These are phyloP conservation scores for Aureobasidium lini DNA, from an alignment of 2,329 filamentous ascomycete genomes.

Conservation along the genomic window DNA sequence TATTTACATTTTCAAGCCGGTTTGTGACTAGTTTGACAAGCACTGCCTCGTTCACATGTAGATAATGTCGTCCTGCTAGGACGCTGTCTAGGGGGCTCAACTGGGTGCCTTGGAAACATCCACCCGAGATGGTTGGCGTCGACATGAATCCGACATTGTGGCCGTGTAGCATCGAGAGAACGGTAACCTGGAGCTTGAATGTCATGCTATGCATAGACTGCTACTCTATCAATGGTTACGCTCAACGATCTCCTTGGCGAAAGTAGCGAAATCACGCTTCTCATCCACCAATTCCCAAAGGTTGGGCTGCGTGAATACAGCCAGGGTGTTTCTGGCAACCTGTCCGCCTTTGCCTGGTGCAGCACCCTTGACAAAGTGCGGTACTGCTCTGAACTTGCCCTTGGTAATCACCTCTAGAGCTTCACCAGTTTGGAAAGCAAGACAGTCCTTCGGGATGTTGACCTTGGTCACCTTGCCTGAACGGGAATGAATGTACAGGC, in stretches of 20 bases:
- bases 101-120: too few relatives aligned
- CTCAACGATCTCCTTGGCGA: conserved; percentile 51
- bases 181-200: too few relatives aligned
- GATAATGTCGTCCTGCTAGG: too few relatives aligned
- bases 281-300: conserved; percentile 70
- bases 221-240: conserved; percentile 32
- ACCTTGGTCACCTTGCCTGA: conserved; percentile 80
- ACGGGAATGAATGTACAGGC: conserved; percentile 89
- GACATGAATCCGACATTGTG: too few relatives aligned
- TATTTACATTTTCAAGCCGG: too few relatives aligned
- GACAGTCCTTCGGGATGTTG: conserved; percentile 79
- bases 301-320: conserved; percentile 95
- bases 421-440: conserved; percentile 95
- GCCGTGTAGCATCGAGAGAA: too few relatives aligned
- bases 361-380: conserved; percentile 85
- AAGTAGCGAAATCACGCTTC: conserved; percentile 65
- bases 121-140: too few relatives aligned
- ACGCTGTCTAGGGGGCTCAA: too few relatives aligned
- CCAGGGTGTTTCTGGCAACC: conserved; percentile 67
- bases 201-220: neutral
- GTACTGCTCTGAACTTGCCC: conserved; percentile 89
- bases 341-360: conserved; percentile 43
- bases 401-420: conserved; percentile 82
- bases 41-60: too few relatives aligned
- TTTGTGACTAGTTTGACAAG: too few relatives aligned